Evolutionary conservation across 1,139 yeast genomes (phyloP).

Genomic region (Suhomyces yuchorum): DNA sequence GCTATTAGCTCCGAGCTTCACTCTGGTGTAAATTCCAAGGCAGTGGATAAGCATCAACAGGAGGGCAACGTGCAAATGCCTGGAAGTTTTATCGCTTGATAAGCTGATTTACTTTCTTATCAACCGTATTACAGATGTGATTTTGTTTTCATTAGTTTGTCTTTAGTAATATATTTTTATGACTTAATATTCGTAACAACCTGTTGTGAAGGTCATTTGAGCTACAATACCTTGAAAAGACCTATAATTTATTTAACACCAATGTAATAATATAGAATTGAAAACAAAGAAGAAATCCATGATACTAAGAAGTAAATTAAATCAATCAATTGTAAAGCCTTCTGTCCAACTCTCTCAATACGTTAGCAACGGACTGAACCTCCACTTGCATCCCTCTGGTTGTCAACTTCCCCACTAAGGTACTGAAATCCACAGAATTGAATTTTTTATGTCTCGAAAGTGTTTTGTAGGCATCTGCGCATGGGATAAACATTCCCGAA

Average conservation of each 20-base stretch:
- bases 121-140: too few relatives aligned
- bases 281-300: background rate
- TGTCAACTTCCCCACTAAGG: conserved; percentile 71
- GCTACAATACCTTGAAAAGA: background rate
- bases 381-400: conserved; percentile 89
- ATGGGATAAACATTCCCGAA: conserved; percentile 69
- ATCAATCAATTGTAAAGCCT: conserved; percentile 52
- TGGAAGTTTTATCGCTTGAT: conserved; percentile 7
- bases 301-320: background rate
- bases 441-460: conserved; percentile 79
- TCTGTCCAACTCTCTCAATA: conserved; percentile 75
- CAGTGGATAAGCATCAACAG: background rate
- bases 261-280: conserved; percentile 1
- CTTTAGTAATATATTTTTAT: too few relatives aligned
- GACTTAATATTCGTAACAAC: too few relatives aligned
- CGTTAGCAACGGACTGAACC: conserved; percentile 82
- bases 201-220: too few relatives aligned
- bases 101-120: too few relatives aligned
- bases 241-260: conserved; percentile 2
- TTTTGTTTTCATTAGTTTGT: background rate
- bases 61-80: conserved; percentile 5
- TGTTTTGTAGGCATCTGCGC: conserved; percentile 86
- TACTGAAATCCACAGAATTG: conserved; percentile 68
- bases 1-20: background rate
- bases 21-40: background rate